A percentile compares a stretch with the other conserved stretches of the same genome.
phyloP scores from a whole-genome alignment of 768 basidiomycete genomes.

The Calocybe indica region DNA sequence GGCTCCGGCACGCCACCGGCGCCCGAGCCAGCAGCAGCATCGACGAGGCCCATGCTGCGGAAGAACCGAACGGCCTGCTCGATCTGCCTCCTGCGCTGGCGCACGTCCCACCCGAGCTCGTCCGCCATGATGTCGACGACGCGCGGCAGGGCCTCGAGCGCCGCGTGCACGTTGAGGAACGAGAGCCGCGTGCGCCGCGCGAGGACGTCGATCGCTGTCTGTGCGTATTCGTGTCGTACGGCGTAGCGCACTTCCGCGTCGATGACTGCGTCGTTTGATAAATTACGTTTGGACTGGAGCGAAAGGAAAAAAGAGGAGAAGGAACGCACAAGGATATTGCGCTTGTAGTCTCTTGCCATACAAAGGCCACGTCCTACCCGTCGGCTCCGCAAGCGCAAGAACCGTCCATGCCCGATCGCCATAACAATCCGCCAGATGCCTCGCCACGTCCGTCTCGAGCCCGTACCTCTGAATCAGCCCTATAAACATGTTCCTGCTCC shows the following conservation, averaged over 20 bases:
- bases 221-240: slow-evolving; percentile 84
- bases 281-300: background rate
- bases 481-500: slow-evolving; percentile 97
- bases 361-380: slow-evolving; percentile 79
- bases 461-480: slow-evolving; percentile 94
- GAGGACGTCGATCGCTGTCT: slow-evolving; percentile 89
- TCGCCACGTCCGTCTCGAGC: slow-evolving; percentile 85
- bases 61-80: slow-evolving; percentile 59
- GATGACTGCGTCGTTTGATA: slow-evolving; percentile 44
- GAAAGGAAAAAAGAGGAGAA: background rate
- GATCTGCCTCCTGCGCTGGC: slow-evolving; percentile 56
- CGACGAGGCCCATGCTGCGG: slow-evolving; percentile 75
- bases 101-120: slow-evolving; percentile 72
- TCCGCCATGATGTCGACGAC: slow-evolving; percentile 89
- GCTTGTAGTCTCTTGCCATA: slow-evolving; percentile 70
- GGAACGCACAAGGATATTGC: slow-evolving; percentile 66
- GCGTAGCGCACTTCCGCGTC: slow-evolving; percentile 94
- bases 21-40: background rate
- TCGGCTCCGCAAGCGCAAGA: slow-evolving; percentile 71
- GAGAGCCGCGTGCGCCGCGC: slow-evolving; percentile 87
- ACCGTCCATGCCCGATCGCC: slow-evolving; percentile 97
- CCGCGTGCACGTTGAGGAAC: slow-evolving; percentile 87
- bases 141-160: slow-evolving; percentile 76
- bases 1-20: slow-evolving; percentile 28
- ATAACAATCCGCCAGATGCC: slow-evolving; percentile 89